These are phyloP conservation scores for Nakazawaea siamensis DNA, from an alignment of 805 yeast genomes.

Conservation along the genomic window DNA sequence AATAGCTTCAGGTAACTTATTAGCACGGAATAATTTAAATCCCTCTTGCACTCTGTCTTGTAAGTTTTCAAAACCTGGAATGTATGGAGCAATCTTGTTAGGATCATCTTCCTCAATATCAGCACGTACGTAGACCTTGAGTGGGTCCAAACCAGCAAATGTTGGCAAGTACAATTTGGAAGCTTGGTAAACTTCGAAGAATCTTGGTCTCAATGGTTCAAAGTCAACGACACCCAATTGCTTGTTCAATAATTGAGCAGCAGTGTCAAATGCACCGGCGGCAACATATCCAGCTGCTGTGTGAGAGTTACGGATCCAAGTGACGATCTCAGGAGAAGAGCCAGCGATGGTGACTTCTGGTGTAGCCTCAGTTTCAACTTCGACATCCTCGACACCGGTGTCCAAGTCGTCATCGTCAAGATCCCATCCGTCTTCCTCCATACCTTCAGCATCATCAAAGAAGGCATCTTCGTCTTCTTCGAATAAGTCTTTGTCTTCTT, in stretches of 20 bases:
- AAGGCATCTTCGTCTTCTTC: slow-evolving; percentile 29
- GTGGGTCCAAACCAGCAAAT: slow-evolving; percentile 63
- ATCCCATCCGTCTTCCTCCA: slow-evolving; percentile 74
- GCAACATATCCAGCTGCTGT: slow-evolving; percentile 91
- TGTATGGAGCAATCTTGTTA: slow-evolving; percentile 48
- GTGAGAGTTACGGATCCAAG: slow-evolving; percentile 84
- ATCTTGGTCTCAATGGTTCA: slow-evolving; percentile 78
- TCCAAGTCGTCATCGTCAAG: slow-evolving; percentile 74
- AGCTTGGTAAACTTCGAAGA: slow-evolving; percentile 76
- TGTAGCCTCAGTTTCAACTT: slow-evolving; percentile 18
- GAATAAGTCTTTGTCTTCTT: slow-evolving; percentile 16
- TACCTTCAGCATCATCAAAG: slow-evolving; percentile 34
- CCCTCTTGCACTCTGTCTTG: slow-evolving; percentile 61
- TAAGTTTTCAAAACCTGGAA: slow-evolving; percentile 67
- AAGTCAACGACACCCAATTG: slow-evolving; percentile 84
- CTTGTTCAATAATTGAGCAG: slow-evolving; percentile 84
- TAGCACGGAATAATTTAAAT: slow-evolving; percentile 74
- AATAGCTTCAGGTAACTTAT: slow-evolving; percentile 78
- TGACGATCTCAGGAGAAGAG: slow-evolving; percentile 49
- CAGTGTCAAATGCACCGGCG: slow-evolving; percentile 93
- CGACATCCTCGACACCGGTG: slow-evolving; percentile 43
- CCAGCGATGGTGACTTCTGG: slow-evolving; percentile 23
- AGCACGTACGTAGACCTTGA: slow-evolving; percentile 60
- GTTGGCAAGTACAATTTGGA: slow-evolving; percentile 71
- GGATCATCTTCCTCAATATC: slow-evolving; percentile 49